Conservation (phyloP, 2,329 filamentous ascomycete species). For the Clarireedia paspali region DNA sequence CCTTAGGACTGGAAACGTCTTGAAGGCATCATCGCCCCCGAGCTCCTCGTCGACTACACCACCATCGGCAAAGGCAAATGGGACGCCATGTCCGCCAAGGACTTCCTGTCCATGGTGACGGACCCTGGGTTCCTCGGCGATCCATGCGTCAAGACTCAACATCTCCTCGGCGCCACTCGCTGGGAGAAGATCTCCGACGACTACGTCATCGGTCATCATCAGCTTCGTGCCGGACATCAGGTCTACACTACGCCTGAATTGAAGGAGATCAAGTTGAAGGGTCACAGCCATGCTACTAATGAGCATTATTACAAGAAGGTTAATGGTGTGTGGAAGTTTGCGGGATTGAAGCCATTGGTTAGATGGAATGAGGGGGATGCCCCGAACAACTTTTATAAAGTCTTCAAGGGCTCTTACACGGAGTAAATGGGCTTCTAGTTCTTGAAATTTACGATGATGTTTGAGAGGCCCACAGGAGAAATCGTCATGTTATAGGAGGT, state of each 20-base stretch:
- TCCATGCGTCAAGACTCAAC: constrained; percentile 54
- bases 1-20: constrained; percentile 22
- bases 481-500: too few relatives aligned
- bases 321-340: constrained; percentile 26
- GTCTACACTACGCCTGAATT: constrained; percentile 15
- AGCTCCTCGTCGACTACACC: constrained; percentile 51
- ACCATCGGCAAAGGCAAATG: constrained; percentile 52
- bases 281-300: constrained; percentile 24
- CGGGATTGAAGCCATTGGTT: constrained; percentile 23
- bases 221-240: constrained; percentile 21
- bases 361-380: constrained; percentile 21
- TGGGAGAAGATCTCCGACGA: constrained; percentile 51
- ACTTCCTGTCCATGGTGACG: constrained; percentile 55
- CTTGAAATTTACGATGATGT: background rate
- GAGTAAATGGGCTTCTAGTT: background rate
- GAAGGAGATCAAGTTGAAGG: constrained; percentile 18
- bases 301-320: constrained; percentile 24
- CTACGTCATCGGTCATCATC: constrained; percentile 45
- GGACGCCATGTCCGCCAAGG: constrained; percentile 52
- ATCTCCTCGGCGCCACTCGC: constrained; percentile 52
- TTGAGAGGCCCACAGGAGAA: too few relatives aligned
- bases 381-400: constrained; percentile 21
- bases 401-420: constrained; percentile 21
- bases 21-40: constrained; percentile 21
- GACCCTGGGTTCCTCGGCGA: constrained; percentile 51